A percentile compares a stretch with the other conserved stretches of the same genome.
Conservation (phyloP, 176 grass and related monocot genomes). For the Ensete glaucum region DNA sequence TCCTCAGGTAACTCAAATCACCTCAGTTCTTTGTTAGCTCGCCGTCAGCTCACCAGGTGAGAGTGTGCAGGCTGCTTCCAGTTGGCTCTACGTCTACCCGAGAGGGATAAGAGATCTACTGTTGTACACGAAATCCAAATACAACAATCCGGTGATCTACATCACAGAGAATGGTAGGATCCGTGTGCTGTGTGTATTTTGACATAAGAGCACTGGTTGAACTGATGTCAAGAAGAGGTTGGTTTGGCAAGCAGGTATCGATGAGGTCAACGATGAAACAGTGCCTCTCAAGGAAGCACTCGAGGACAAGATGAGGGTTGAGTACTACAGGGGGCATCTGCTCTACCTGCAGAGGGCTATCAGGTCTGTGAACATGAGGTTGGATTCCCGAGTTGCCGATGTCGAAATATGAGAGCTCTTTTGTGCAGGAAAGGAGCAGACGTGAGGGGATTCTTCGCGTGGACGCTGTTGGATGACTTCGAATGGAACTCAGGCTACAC, state of each 20-base stretch:
- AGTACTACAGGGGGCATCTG: conserved; percentile 38
- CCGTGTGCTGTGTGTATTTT: too few species aligned
- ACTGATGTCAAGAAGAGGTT: too few species aligned
- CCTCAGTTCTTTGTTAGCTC: not conserved
- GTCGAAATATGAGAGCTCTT: not conserved
- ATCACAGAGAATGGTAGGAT: conserved; percentile 35
- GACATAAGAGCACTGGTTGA: too few species aligned
- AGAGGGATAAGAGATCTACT: conserved; percentile 25
- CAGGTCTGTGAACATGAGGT: conserved; percentile 9
- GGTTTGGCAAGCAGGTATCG: conserved; percentile 15
- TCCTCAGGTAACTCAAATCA: conserved; percentile 1
- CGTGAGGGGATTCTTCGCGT: conserved; percentile 50
- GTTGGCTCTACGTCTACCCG: conserved; percentile 34
- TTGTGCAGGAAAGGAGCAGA: conserved; percentile 33
- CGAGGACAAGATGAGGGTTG: conserved; percentile 31
- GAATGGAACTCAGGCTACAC: conserved; percentile 53
- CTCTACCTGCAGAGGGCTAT: conserved; percentile 31
- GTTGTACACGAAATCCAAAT: conserved; percentile 24
- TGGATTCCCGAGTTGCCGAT: not conserved
- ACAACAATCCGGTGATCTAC: conserved; percentile 37
- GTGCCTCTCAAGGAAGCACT: conserved; percentile 32
- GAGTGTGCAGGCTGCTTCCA: not conserved
- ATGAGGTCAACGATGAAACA: conserved; percentile 29
- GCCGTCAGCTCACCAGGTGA: not conserved
- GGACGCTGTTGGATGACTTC: conserved; percentile 67